phyloP scores from a whole-genome alignment of 1,284 basidiomycete species.

The Testicularia cyperi region DNA sequence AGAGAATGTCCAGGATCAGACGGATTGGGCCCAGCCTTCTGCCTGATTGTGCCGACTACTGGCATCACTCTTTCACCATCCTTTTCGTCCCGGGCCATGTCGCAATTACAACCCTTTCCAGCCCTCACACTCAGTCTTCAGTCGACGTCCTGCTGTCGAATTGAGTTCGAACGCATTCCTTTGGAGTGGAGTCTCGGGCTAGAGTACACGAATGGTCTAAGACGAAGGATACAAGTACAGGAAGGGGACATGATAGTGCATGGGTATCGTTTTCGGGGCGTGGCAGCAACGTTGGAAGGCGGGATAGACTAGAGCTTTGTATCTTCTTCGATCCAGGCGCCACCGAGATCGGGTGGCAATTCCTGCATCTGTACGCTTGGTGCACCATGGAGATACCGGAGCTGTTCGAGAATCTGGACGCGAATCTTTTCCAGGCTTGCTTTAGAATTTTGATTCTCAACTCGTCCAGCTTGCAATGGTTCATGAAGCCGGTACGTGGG shows the following conservation, averaged over 20 bases:
- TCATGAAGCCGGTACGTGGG: conserved; percentile 92
- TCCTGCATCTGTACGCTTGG: conserved; percentile 95
- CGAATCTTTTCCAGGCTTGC: conserved; percentile 76
- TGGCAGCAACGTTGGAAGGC: too few species aligned
- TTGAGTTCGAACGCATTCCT: too few species aligned
- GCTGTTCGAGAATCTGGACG: conserved; percentile 80
- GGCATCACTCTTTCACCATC: neutral
- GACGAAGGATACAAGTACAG: too few species aligned
- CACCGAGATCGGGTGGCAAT: conserved; percentile 86
- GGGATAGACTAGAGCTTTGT: too few species aligned
- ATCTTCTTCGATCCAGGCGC: conserved; percentile 73
- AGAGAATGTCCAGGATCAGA: conserved; percentile 80
- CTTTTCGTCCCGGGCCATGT: too few species aligned
- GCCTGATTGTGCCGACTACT: neutral
- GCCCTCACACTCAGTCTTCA: too few species aligned
- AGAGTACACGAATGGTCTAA: too few species aligned
- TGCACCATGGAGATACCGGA: conserved; percentile 89
- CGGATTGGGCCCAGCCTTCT: conserved; percentile 68
- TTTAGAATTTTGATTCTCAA: conserved; percentile 88
- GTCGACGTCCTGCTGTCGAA: too few species aligned
- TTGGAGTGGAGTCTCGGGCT: too few species aligned
- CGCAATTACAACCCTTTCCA: too few species aligned
- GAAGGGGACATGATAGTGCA: too few species aligned
- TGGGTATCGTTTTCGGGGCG: neutral
- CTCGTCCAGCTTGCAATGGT: conserved; percentile 76